phyloP scores from a whole-genome alignment of 805 yeast species.

The Saturnispora halmiae region DNA sequence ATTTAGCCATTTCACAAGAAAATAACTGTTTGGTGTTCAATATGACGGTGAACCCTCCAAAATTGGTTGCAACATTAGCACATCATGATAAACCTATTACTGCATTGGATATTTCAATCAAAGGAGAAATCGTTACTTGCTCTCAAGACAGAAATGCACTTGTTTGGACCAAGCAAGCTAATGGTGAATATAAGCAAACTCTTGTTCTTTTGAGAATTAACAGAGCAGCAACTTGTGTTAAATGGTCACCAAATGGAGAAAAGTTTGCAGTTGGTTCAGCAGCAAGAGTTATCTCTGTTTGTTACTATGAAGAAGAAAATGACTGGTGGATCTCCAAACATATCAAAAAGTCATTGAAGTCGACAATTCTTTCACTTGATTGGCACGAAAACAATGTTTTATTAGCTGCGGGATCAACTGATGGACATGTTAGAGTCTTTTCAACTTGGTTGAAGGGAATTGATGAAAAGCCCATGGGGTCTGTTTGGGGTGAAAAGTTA shows the following conservation, averaged over 20 bases:
- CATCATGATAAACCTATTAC: conserved; percentile 94
- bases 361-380: conserved; percentile 71
- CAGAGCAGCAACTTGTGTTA: conserved; percentile 89
- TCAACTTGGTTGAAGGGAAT: conserved; percentile 83
- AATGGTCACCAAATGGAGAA: conserved; percentile 92
- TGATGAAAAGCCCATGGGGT: conserved; percentile 70
- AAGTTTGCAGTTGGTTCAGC: conserved; percentile 97
- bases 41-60: conserved; percentile 42
- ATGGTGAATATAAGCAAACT: conserved; percentile 67
- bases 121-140: conserved; percentile 90
- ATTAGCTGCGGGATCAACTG: conserved; percentile 85
- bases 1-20: conserved; percentile 76
- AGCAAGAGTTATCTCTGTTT: conserved; percentile 87
- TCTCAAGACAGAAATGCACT: conserved; percentile 97
- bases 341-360: conserved; percentile 87
- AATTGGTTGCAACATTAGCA: conserved; percentile 52
- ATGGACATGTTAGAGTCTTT: conserved; percentile 84
- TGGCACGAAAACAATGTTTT: conserved; percentile 94
- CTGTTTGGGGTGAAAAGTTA: conserved; percentile 89
- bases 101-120: conserved; percentile 81
- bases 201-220: conserved; percentile 86
- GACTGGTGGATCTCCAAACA: conserved; percentile 99
- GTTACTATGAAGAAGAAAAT: conserved; percentile 91
- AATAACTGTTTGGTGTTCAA: conserved; percentile 67
- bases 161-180: conserved; percentile 78